A percentile compares a stretch with the other conserved stretches of the same genome.
Conservation (phyloP, 441 rosid genomes). For the Breynia disticha region DNA sequence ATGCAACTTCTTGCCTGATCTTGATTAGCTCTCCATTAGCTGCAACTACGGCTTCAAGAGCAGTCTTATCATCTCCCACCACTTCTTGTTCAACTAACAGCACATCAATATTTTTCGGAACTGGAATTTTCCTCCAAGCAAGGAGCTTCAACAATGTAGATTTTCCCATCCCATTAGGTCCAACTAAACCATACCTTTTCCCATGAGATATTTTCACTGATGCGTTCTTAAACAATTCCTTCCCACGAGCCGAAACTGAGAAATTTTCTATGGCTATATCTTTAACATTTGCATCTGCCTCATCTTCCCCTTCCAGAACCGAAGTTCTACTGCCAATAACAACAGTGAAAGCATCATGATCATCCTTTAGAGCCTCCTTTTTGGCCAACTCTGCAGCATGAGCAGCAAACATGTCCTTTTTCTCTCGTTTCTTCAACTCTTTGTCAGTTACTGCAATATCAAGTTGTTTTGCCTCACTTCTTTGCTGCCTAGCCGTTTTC, state of each 20-base stretch:
- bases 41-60: conserved; percentile 76
- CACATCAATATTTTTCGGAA: conserved; percentile 87
- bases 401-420: conserved; percentile 53
- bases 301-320: conserved; percentile 76
- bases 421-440: conserved; percentile 72
- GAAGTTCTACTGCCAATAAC: conserved; percentile 74
- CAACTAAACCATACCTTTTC: conserved; percentile 85
- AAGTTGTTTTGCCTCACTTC: conserved; percentile 32
- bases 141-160: conserved; percentile 85
- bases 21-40: conserved; percentile 73
- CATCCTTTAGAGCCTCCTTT: conserved; percentile 75
- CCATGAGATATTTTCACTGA: conserved; percentile 89
- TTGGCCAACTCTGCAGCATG: conserved; percentile 45
- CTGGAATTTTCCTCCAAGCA: conserved; percentile 95
- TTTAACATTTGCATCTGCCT: conserved; percentile 76
- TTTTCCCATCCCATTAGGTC: conserved; percentile 94
- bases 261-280: conserved; percentile 71
- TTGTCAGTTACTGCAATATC: conserved; percentile 53
- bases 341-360: conserved; percentile 84
- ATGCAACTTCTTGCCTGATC: conserved; percentile 56
- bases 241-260: conserved; percentile 86
- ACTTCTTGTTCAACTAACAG: conserved; percentile 94
- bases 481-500: conserved; percentile 20
- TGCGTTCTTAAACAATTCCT: conserved; percentile 70
- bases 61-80: conserved; percentile 72